These are phyloP conservation scores for Claviceps quebecensis DNA, from an alignment of 2,329 filamentous ascomycete genomes.

Conservation along the genomic window DNA sequence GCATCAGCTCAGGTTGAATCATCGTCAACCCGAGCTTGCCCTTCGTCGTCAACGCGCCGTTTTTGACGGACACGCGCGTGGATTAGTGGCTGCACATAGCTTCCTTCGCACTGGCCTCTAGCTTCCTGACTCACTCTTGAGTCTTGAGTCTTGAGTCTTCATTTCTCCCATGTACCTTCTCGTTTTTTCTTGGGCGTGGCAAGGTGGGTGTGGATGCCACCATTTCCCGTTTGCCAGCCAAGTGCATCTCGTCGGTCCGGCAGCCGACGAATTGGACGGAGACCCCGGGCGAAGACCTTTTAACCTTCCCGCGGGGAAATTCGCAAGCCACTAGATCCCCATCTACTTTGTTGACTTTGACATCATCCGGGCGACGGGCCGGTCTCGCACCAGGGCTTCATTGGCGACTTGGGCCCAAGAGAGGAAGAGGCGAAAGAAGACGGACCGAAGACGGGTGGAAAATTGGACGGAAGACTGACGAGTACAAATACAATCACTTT, in stretches of 20 bases:
- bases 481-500: neutral
- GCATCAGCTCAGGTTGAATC: no score
- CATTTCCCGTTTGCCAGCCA: neutral
- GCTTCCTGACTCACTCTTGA: no score
- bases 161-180: no score
- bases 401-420: neutral
- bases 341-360: neutral
- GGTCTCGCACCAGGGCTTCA: neutral
- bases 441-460: neutral
- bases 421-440: neutral
- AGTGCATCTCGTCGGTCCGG: conserved; percentile 4
- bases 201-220: neutral
- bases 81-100: no score
- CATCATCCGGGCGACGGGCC: neutral
- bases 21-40: no score
- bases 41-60: no score
- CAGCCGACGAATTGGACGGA: conserved; percentile 3
- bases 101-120: no score
- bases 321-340: neutral
- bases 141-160: no score
- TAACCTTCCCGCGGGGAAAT: conserved; percentile 1
- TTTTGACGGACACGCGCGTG: no score
- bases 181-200: neutral
- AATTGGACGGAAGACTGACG: neutral
- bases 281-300: neutral